Conservation (phyloP, 176 grass and related monocot genomes). For the Oryza officinalis region DNA sequence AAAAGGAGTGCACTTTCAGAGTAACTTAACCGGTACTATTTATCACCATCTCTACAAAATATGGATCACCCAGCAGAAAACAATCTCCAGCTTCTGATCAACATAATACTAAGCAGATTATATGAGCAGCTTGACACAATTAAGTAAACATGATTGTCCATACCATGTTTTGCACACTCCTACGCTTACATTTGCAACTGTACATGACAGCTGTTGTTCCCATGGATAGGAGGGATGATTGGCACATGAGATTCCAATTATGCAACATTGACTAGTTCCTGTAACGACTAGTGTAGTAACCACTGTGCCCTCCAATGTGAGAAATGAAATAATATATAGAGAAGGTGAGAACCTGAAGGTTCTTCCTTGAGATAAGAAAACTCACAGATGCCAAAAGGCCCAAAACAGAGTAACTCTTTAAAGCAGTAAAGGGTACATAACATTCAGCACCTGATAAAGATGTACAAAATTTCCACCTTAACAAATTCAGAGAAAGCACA, state of each 20-base stretch:
- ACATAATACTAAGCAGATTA: slow-evolving; percentile 65
- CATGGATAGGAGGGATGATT: slow-evolving; percentile 39
- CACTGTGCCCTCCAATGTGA: slow-evolving; percentile 49
- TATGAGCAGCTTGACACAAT: slow-evolving; percentile 51
- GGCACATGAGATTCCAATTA: slow-evolving; percentile 59
- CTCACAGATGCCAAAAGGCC: slow-evolving; percentile 70
- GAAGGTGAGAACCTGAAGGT: slow-evolving; percentile 52
- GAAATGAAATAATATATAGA: slow-evolving; percentile 60
- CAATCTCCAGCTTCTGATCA: slow-evolving; percentile 54
- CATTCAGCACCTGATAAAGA: slow-evolving; percentile 68
- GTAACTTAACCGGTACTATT: slow-evolving; percentile 55
- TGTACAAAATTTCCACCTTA: slow-evolving; percentile 49
- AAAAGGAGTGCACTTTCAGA: slow-evolving; percentile 46
- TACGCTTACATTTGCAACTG: slow-evolving; percentile 56
- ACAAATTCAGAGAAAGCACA: slow-evolving; percentile 42
- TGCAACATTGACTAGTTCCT: slow-evolving; percentile 56
- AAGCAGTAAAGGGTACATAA: slow-evolving; percentile 65
- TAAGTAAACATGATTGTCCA: slow-evolving; percentile 56
- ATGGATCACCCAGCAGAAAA: slow-evolving; percentile 47
- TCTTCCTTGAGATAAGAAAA: slow-evolving; percentile 60
- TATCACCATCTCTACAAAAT: slow-evolving; percentile 60
- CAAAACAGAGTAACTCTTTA: slow-evolving; percentile 72
- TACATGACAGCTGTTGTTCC: slow-evolving; percentile 45
- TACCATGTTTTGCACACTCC: slow-evolving; percentile 57
- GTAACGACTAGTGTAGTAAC: slow-evolving; percentile 58